Base-by-base conservation (phyloP, 1,139 yeast species). In the Yamadazyma oceani region DNA sequence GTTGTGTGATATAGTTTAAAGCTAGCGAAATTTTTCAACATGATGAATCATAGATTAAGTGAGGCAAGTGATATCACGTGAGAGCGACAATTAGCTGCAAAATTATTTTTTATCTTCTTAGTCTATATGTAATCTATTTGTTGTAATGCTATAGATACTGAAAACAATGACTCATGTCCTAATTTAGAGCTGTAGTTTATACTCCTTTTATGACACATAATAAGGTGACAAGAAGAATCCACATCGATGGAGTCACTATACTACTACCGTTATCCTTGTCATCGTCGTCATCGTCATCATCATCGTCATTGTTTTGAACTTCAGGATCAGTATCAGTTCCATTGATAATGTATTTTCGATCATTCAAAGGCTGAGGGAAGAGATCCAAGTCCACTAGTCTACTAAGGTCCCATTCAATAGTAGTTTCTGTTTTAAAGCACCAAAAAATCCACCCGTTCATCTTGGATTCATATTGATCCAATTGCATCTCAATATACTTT, bases 361-460 rank as follows among this genome's bases (percentile, higher is more conserved):
- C 64, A 39, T 58, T 48, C 35, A 82, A 69, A 2, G 88, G 88
- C 41, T 70, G 77, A 1, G 89, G 89, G 60, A 82, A 75, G 39
- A 82, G 57, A 3, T 62, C 71, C 25, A 70, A 56, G 14, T 66
- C 58, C 9, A 75, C 71, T 44, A 82, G 66, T 43, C 72, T 69
- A 39, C 69, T 66, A 58, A 85, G 70, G 64, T 87, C 95, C 97
- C 97, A 92, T 58, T 90, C 97, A 34, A 83, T 60, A 13, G 94
- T 75, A 46, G 66, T 62, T 58, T 92, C 97, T n/a, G 96, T 87
- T 69, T 88, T 90, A 78, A 82, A 89, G 60, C 84, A 80, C 98
- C 97, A 92, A 69, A 85, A 86, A 42, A 89, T 73, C 89, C 95
- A 89, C 10, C 97, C 97, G 26, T 62, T 66, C 42, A 73, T 73